phyloP scores from a whole-genome alignment of 495 filamentous ascomycete species.

The Aspergillus hancockii region DNA sequence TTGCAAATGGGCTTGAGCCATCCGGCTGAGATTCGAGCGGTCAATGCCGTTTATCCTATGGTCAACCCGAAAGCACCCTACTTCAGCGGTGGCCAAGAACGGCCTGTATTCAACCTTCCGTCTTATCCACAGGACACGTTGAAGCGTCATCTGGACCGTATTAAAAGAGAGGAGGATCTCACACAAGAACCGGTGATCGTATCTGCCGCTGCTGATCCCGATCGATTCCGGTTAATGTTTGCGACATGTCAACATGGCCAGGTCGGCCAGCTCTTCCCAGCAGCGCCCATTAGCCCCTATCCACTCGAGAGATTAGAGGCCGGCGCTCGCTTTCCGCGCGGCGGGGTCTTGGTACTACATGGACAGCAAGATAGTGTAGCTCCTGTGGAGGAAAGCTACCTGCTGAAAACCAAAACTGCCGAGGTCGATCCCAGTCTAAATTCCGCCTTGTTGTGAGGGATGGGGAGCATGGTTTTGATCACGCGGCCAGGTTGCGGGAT shows the following conservation, averaged over 20 bases:
- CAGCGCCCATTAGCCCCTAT: neutral
- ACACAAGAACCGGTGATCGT: neutral
- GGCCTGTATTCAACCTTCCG: neutral
- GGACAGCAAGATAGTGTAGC: constrained; percentile 9
- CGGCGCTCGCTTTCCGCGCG: neutral
- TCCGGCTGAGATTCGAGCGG: constrained; percentile 4
- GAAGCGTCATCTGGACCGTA: too few species aligned
- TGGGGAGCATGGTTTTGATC: too few species aligned
- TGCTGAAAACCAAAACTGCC: too few species aligned
- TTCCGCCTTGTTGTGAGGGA: too few species aligned
- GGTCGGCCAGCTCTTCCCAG: neutral
- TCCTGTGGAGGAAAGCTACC: constrained; percentile 3
- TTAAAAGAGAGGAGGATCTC: too few species aligned
- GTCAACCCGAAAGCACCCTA: constrained; percentile 17
- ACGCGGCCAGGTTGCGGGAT: too few species aligned
- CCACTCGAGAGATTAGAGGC: constrained; percentile 2
- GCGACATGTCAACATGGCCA: constrained; percentile 7
- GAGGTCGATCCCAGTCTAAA: too few species aligned
- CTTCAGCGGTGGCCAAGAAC: neutral
- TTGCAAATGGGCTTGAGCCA: constrained; percentile 6
- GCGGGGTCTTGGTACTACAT: constrained; percentile 7
- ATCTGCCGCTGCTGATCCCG: neutral
- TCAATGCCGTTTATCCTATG: constrained; percentile 11
- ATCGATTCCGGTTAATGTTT: neutral
- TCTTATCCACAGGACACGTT: too few species aligned